Evolutionary conservation across 805 yeast genomes (phyloP), one percentile per base, ranked within the genome.

Genomic region (Lachancea mirantina): DNA sequence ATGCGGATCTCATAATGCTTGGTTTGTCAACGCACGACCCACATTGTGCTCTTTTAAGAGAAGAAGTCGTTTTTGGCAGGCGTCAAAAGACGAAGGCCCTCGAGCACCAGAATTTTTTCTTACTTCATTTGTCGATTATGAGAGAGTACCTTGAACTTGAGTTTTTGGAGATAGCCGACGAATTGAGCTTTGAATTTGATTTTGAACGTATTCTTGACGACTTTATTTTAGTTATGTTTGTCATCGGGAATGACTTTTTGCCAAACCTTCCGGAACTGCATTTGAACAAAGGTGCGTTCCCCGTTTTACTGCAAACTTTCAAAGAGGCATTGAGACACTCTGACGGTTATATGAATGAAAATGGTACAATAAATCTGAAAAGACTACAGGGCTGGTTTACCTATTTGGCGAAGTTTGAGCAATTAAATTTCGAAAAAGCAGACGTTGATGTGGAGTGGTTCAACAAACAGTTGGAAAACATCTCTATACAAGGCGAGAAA

Each of bases 191-290:
- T 47, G 62, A 59, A 10, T 89, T 81, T 50, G 76, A 82, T 59
- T 88, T 92, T 57, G 99, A 92, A 59, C 70, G 88, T 42, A 70
- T 87, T 16, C 61, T 92, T 43, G 99, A 92, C 60, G 99, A 92
- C 57, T 85, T 89, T 46, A 84, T 92, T 42, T 67, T 92, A 40
- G 80, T 89, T 48, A 74, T 85, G 79, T 88, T 84, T 52, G 95
- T 92, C 40, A 84, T 92, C 47, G 99, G 99, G 49, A 92, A 92
- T 54, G 99, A 92, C 70, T 92, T 92, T 76, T 70, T 92, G 52
- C 98, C 99, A 16, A 84, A 92, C 55, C 71, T 94, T 47, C 98
- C 99, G 0, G 95, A 88, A 58, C 68, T 92, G 46, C 88, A 84
- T 55, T 71, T 92, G 44, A 88, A 87, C 54, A 92, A 88, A 47